Evolutionary conservation across 2,329 filamentous ascomycete species (phyloP).

Genomic region (Capronia americana): DNA sequence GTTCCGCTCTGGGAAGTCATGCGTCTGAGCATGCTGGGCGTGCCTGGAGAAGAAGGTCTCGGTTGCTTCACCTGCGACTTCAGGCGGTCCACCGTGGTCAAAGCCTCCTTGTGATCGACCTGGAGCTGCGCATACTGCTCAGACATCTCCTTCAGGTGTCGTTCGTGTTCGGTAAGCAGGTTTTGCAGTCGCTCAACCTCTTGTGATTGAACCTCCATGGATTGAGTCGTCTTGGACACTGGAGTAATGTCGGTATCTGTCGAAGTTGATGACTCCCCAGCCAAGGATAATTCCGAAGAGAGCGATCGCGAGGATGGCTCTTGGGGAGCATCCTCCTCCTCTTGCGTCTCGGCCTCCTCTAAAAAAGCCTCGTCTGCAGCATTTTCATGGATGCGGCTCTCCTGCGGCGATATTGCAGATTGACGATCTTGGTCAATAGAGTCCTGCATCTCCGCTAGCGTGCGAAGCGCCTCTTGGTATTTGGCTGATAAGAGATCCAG

Average conservation of each 20-base stretch:
- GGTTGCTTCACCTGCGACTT: constrained; percentile 83
- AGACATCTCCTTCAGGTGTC: constrained; percentile 73
- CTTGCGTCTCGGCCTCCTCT: constrained; percentile 68
- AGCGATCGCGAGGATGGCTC: constrained; percentile 86
- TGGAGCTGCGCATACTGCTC: constrained; percentile 84
- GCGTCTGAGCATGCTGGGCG: constrained; percentile 78
- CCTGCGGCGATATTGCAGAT: constrained; percentile 44
- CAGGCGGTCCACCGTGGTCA: constrained; percentile 87
- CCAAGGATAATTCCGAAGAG: constrained; percentile 91
- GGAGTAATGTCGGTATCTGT: constrained; percentile 52
- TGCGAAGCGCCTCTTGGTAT: constrained; percentile 86
- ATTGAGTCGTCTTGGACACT: constrained; percentile 30
- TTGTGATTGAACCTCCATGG: constrained; percentile 46
- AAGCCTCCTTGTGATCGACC: constrained; percentile 77
- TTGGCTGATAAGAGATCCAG: constrained; percentile 83
- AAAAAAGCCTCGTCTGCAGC: constrained; percentile 80
- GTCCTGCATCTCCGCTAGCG: constrained; percentile 84
- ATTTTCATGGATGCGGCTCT: constrained; percentile 50
- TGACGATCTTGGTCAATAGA: constrained; percentile 79
- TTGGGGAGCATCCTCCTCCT: constrained; percentile 70
- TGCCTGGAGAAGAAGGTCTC: constrained; percentile 57
- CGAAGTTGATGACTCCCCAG: constrained; percentile 74
- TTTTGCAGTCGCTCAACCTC: constrained; percentile 76
- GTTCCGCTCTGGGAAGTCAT: constrained; percentile 92
- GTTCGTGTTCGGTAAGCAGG: constrained; percentile 77